These are phyloP conservation scores for Novymonas esmeraldas DNA, from an alignment of 208 protist genomes.

Conservation along the genomic window DNA sequence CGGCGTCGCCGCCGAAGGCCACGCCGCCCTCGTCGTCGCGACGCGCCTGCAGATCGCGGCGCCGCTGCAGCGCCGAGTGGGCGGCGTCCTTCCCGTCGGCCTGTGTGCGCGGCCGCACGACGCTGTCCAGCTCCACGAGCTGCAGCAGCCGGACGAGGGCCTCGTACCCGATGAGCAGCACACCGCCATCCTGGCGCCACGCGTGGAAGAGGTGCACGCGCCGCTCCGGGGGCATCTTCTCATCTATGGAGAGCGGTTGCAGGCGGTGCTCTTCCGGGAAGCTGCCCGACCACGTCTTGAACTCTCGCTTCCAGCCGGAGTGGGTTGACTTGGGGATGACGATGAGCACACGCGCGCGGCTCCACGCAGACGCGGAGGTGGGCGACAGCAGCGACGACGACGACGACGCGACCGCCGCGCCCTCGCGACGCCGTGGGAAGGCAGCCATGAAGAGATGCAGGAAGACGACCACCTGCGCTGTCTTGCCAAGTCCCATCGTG, in stretches of 20 bases:
- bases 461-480: slow-evolving; percentile 83
- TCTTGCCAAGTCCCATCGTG: slow-evolving; percentile 92
- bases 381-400: background rate
- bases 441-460: slow-evolving; percentile 65
- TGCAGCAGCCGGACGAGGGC: slow-evolving; percentile 62
- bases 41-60: slow-evolving; percentile 9
- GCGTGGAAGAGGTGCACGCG: slow-evolving; percentile 40
- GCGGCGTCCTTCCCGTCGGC: background rate
- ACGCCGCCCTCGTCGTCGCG: slow-evolving; percentile 38
- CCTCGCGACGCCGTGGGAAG: slow-evolving; percentile 12
- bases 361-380: background rate
- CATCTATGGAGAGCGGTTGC: slow-evolving; percentile 26
- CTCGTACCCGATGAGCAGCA: slow-evolving; percentile 82
- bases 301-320: slow-evolving; percentile 65
- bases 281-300: slow-evolving; percentile 53
- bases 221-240: slow-evolving; percentile 7
- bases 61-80: slow-evolving; percentile 7
- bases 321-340: slow-evolving; percentile 79
- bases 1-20: slow-evolving; percentile 29
- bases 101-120: slow-evolving; percentile 9
- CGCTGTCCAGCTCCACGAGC: slow-evolving; percentile 34
- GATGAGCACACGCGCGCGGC: slow-evolving; percentile 55
- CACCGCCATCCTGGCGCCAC: slow-evolving; percentile 65
- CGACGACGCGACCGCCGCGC: slow-evolving; percentile 1
- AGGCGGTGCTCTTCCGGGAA: slow-evolving; percentile 61